phyloP scores from a whole-genome alignment of 129 eudicot genomes.

The Erigeron canadensis region DNA sequence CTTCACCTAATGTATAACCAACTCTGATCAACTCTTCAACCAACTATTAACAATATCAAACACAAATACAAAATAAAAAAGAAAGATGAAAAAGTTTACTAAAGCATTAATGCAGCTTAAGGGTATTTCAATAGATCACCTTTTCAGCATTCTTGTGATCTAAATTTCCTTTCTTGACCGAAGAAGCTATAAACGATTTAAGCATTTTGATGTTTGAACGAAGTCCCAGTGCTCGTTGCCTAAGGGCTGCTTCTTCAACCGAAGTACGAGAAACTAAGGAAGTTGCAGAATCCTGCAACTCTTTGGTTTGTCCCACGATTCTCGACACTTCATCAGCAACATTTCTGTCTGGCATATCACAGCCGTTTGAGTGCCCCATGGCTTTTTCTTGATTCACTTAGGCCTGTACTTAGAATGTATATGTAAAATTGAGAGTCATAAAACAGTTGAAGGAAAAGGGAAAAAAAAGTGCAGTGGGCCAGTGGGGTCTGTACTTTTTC shows the following conservation, averaged over 20 bases:
- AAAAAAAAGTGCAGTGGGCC: background rate
- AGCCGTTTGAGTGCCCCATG: background rate
- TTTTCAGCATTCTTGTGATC: constrained; percentile 35
- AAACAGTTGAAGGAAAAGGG: background rate
- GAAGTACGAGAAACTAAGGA: constrained; percentile 31
- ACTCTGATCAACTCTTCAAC: constrained; percentile 39
- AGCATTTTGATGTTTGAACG: constrained; percentile 36
- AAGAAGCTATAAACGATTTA: constrained; percentile 30
- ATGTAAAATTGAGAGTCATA: background rate
- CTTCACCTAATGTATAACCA: constrained; percentile 35
- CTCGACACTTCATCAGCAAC: constrained; percentile 40
- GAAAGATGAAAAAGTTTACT: background rate
- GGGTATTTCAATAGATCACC: constrained; percentile 7
- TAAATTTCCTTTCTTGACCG: constrained; percentile 26
- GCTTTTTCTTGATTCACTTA: background rate
- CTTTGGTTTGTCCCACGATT: constrained; percentile 41
- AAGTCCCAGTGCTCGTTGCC: constrained; percentile 43
- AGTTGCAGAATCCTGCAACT: constrained; percentile 50
- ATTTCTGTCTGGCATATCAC: constrained; percentile 14
- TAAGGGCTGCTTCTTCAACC: constrained; percentile 38
- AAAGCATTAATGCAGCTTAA: background rate
- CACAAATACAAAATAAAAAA: background rate
- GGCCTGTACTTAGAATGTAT: background rate
- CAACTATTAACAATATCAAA: constrained; percentile 17
- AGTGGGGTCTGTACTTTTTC: background rate